These are phyloP conservation scores for Phanerodontia chrysosporium DNA, from an alignment of 768 basidiomycete genomes.

Conservation along the genomic window DNA sequence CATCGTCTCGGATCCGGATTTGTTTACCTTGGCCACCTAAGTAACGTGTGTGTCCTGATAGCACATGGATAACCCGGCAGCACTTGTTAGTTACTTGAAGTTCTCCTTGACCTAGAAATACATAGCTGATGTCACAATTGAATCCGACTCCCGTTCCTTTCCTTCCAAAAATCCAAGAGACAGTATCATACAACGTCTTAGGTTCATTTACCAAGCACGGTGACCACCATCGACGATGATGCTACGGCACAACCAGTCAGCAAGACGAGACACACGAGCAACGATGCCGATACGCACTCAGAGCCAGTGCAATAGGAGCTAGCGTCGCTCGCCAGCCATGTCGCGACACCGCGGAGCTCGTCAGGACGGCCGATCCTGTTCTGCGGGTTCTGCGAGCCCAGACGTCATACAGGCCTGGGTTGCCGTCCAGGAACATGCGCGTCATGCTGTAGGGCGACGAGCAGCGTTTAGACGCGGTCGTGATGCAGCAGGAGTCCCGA, in stretches of 20 bases:
- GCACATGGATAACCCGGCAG: too few relatives aligned
- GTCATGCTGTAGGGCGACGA: constrained; percentile 50
- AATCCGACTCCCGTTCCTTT: too few relatives aligned
- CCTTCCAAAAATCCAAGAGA: too few relatives aligned
- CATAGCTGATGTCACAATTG: too few relatives aligned
- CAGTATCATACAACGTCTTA: too few relatives aligned
- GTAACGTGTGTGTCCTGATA: too few relatives aligned
- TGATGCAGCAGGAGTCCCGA: background rate
- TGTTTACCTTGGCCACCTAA: too few relatives aligned
- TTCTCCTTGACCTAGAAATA: too few relatives aligned
- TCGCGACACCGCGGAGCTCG: constrained; percentile 64
- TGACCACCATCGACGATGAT: constrained; percentile 23
- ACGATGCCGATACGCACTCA: constrained; percentile 49
- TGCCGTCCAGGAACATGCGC: constrained; percentile 55
- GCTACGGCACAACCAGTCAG: constrained; percentile 6
- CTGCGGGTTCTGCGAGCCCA: constrained; percentile 69
- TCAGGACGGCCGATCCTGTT: constrained; percentile 65
- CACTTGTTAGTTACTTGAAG: too few relatives aligned
- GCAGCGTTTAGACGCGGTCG: background rate
- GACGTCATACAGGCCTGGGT: constrained; percentile 55
- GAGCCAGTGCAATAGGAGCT: constrained; percentile 76
- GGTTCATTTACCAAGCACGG: constrained; percentile 18
- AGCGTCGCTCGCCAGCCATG: constrained; percentile 41
- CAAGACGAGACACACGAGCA: background rate
- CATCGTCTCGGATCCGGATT: too few relatives aligned